Conservation (phyloP, 768 basidiomycete species). For the Naganishia vaughanmartiniae region DNA sequence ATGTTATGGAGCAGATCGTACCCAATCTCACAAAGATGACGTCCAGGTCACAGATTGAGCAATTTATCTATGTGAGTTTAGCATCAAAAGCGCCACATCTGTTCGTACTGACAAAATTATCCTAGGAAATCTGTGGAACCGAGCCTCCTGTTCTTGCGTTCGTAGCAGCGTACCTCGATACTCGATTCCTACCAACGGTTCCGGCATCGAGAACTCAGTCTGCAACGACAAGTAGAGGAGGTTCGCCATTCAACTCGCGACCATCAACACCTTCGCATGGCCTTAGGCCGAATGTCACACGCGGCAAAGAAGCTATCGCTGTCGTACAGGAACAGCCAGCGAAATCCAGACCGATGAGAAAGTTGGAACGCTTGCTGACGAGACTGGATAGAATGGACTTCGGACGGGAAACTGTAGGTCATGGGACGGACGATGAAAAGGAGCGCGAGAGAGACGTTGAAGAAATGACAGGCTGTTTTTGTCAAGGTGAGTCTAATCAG, state of each 20-base stretch:
- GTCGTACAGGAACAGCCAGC: constrained; percentile 26
- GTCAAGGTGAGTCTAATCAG: constrained; percentile 43
- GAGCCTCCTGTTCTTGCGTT: constrained; percentile 41
- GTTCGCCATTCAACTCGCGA: constrained; percentile 2
- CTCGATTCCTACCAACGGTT: constrained; percentile 40
- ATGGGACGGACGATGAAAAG: constrained; percentile 25
- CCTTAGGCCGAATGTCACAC: constrained; percentile 13
- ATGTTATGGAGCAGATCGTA: constrained; percentile 42
- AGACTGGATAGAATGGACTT: constrained; percentile 31
- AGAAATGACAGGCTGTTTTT: constrained; percentile 41
- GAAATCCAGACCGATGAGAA: constrained; percentile 41
- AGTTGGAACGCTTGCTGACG: constrained; percentile 40
- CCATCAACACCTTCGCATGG: background rate
- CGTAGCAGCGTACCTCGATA: constrained; percentile 37
- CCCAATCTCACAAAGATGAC: constrained; percentile 45
- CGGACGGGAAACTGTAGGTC: background rate
- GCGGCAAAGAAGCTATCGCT: constrained; percentile 31
- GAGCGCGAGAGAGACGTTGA: constrained; percentile 34
- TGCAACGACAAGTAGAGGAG: constrained; percentile 18
- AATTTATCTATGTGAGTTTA: constrained; percentile 43
- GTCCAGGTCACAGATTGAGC: constrained; percentile 35
- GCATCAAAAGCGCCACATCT: background rate
- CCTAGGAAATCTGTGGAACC: constrained; percentile 48
- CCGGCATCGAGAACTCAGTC: constrained; percentile 6
- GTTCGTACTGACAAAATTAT: background rate